Conservation (phyloP, 257 asterid genomes). For the Solanum sparsipilum region DNA sequence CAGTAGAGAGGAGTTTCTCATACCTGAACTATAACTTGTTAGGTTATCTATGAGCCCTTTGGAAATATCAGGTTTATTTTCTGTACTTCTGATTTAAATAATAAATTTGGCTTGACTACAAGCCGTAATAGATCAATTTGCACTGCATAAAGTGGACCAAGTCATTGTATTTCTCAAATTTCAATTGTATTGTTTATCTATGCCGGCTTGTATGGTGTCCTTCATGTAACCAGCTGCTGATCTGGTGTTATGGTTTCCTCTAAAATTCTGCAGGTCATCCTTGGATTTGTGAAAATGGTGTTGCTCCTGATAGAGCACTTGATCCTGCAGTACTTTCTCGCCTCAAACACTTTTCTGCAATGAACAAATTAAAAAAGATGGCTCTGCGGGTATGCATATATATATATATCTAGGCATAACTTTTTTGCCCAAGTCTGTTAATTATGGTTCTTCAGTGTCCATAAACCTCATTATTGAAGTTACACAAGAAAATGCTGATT, state of each 20-base stretch:
- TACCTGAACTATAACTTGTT: neutral
- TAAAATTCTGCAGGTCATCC: slow-evolving; percentile 49
- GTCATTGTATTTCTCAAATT: neutral
- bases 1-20: neutral
- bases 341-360: slow-evolving; percentile 66
- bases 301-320: slow-evolving; percentile 69
- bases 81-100: neutral
- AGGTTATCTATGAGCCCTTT: neutral
- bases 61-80: neutral
- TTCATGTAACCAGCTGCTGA: neutral
- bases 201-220: neutral
- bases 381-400: slow-evolving; percentile 63
- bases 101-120: neutral
- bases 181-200: neutral
- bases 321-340: slow-evolving; percentile 83
- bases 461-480: neutral
- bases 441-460: neutral
- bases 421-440: neutral
- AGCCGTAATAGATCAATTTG: neutral
- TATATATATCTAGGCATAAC: neutral
- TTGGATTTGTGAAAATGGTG: slow-evolving; percentile 75
- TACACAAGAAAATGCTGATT: neutral
- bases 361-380: slow-evolving; percentile 80
- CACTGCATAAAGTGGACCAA: neutral
- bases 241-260: neutral